These are phyloP conservation scores for Solanum appendiculatum DNA, from an alignment of 257 asterid genomes.

Conservation along the genomic window DNA sequence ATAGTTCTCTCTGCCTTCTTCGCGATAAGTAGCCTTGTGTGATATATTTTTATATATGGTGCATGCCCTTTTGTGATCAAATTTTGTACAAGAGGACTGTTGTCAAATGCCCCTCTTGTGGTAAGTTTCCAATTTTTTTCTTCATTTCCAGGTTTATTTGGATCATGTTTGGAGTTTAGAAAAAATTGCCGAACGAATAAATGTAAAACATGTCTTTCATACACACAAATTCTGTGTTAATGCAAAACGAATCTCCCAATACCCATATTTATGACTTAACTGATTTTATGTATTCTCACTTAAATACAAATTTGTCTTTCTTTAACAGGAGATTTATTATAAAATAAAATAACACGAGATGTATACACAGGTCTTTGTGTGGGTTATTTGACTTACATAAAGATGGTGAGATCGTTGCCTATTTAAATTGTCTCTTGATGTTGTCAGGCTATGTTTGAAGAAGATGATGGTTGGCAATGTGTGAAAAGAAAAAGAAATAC, in stretches of 20 bases:
- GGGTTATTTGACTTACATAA: neutral
- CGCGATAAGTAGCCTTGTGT: neutral
- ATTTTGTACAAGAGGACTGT: neutral
- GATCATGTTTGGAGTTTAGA: too few relatives aligned
- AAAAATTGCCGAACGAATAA: too few relatives aligned
- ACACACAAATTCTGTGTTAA: too few relatives aligned
- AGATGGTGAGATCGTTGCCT: neutral
- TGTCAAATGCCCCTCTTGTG: neutral
- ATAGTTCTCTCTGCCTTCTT: neutral
- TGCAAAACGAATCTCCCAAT: too few relatives aligned
- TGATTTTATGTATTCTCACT: too few relatives aligned
- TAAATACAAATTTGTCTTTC: too few relatives aligned
- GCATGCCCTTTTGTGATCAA: neutral
- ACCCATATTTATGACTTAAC: too few relatives aligned
- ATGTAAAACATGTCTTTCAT: too few relatives aligned
- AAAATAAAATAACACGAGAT: neutral
- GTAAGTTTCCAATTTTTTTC: neutral
- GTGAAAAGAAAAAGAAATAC: neutral
- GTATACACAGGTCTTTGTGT: neutral
- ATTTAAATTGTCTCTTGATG: too few relatives aligned
- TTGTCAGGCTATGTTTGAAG: neutral
- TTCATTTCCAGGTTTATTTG: neutral
- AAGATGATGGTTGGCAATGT: too few relatives aligned
- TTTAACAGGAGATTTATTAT: too few relatives aligned
- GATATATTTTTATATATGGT: neutral